Conservation (phyloP, 2,329 filamentous ascomycete genomes). For the Fusarium sp. region DNA sequence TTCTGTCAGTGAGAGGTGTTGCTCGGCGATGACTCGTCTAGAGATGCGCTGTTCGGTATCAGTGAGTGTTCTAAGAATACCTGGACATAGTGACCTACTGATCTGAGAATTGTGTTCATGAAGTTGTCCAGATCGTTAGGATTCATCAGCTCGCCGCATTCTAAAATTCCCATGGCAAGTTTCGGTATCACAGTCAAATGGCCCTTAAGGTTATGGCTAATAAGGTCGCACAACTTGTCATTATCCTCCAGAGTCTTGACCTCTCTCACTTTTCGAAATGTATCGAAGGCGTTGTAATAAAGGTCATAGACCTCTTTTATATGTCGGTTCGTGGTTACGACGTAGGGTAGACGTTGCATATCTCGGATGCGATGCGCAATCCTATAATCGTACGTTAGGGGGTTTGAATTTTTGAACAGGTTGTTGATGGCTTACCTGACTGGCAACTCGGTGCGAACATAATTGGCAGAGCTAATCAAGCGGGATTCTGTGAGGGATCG, state of each 20-base stretch:
- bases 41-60: conserved; percentile 80
- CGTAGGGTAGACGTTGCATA: conserved; percentile 96
- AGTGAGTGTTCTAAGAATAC: neutral
- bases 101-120: conserved; percentile 93
- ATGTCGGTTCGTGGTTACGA: conserved; percentile 95
- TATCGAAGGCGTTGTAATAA: conserved; percentile 97
- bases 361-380: conserved; percentile 95
- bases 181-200: conserved; percentile 96
- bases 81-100: conserved; percentile 68
- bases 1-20: conserved; percentile 94
- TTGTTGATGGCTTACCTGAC: conserved; percentile 61
- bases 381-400: conserved; percentile 60
- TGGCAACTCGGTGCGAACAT: conserved; percentile 94
- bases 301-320: conserved; percentile 96
- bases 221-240: conserved; percentile 84
- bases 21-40: conserved; percentile 95
- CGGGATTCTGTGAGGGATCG: conserved; percentile 91
- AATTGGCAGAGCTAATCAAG: conserved; percentile 95
- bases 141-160: conserved; percentile 87
- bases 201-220: conserved; percentile 84
- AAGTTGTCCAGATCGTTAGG: conserved; percentile 89
- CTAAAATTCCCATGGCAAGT: conserved; percentile 92
- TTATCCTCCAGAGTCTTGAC: conserved; percentile 92
- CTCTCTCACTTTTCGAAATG: conserved; percentile 85
- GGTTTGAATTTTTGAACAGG: neutral